phyloP scores from a whole-genome alignment of 805 yeast species.

The Yamadazyma nakazawae region DNA sequence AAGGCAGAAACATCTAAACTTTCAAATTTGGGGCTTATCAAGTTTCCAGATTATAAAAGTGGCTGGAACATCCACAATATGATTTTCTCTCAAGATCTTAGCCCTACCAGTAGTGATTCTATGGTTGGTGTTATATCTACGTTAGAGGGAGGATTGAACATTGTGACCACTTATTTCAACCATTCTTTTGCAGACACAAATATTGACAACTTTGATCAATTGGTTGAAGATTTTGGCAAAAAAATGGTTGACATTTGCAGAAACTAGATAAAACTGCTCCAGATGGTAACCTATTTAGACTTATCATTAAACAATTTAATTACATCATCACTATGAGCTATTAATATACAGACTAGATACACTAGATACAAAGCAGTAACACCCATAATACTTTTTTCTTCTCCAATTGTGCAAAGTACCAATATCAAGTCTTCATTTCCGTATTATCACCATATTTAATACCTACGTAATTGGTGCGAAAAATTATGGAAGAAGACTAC shows the following conservation, averaged over 20 bases:
- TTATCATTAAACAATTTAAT: too few species aligned
- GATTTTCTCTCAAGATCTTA: slow-evolving; percentile 35
- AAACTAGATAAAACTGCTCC: neutral
- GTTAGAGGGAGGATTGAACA: slow-evolving; percentile 30
- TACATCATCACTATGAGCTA: neutral
- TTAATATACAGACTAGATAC: neutral
- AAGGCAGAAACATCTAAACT: slow-evolving; percentile 32
- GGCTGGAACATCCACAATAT: slow-evolving; percentile 29
- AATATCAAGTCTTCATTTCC: too few species aligned
- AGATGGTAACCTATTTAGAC: too few species aligned
- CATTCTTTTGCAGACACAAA: slow-evolving; percentile 23
- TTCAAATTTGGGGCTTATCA: slow-evolving; percentile 35
- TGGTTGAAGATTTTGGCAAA: slow-evolving; percentile 17
- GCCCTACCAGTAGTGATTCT: slow-evolving; percentile 34
- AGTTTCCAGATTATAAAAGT: slow-evolving; percentile 17
- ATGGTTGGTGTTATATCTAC: slow-evolving; percentile 31
- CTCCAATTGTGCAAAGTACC: neutral
- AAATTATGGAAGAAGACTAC: slow-evolving; percentile 2
- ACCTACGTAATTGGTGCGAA: neutral
- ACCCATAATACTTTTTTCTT: too few species aligned
- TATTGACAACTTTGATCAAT: slow-evolving; percentile 22
- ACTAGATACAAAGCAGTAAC: neutral
- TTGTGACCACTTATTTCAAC: slow-evolving; percentile 31
- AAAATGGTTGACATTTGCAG: slow-evolving; percentile 16
- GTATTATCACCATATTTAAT: too few species aligned